Conservation (phyloP, 1,284 basidiomycete species). For the Taiwanofungus camphoratus region DNA sequence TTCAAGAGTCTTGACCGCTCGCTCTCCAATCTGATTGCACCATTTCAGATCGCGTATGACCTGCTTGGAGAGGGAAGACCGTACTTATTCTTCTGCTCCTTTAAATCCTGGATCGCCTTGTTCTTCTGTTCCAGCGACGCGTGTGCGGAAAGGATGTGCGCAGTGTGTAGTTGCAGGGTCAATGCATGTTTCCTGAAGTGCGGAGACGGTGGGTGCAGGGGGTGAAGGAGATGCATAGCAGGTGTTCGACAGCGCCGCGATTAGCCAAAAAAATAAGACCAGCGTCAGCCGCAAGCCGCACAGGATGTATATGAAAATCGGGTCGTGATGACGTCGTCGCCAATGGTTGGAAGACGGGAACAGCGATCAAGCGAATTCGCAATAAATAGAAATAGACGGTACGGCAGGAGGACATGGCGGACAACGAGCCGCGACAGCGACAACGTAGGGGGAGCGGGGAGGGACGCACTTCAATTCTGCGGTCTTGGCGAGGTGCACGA, state of each 20-base stretch:
- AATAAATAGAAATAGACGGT: no score
- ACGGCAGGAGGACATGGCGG: no score
- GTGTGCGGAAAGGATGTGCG: constrained; percentile 79
- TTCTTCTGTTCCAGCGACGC: constrained; percentile 68
- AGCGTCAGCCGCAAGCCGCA: no score
- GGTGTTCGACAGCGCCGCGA: no score
- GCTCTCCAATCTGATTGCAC: constrained; percentile 54
- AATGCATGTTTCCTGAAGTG: constrained; percentile 69
- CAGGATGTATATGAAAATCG: no score
- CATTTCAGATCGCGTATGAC: background rate
- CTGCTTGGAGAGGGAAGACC: constrained; percentile 18
- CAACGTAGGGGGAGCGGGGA: constrained; percentile 9
- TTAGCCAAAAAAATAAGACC: no score
- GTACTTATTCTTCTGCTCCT: constrained; percentile 76
- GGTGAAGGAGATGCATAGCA: no score
- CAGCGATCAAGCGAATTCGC: no score
- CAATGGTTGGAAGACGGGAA: no score
- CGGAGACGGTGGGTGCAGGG: no score
- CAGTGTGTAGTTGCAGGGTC: constrained; percentile 74
- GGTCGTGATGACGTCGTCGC: no score
- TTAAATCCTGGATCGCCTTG: constrained; percentile 70
- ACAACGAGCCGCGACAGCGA: background rate
- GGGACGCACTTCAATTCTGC: constrained; percentile 70
- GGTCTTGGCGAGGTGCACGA: constrained; percentile 75
- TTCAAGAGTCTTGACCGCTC: constrained; percentile 62